These are phyloP conservation scores for Arabidopsis hybrid DNA, from an alignment of 441 rosid species.

Conservation along the genomic window DNA sequence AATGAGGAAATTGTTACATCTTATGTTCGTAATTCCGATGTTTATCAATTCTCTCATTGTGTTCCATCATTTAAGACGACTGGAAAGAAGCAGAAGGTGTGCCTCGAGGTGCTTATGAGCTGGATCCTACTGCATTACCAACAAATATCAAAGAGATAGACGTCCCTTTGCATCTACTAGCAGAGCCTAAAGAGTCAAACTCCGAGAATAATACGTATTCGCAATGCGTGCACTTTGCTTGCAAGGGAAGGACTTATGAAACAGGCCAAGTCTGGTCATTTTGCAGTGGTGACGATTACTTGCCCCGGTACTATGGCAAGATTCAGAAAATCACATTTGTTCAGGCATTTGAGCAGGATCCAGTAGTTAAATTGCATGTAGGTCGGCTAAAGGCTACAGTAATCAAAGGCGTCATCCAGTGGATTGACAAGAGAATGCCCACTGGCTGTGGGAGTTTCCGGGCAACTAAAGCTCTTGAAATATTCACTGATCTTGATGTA, in stretches of 20 bases:
- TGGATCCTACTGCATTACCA: slow-evolving; percentile 23
- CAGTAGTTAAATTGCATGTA: slow-evolving; percentile 54
- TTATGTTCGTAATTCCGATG: slow-evolving; percentile 24
- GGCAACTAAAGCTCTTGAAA: slow-evolving; percentile 36
- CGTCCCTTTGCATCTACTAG: slow-evolving; percentile 46
- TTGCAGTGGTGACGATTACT: slow-evolving; percentile 74
- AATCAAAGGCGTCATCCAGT: slow-evolving; percentile 42
- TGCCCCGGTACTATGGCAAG: slow-evolving; percentile 78
- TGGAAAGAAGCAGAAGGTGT: slow-evolving; percentile 55
- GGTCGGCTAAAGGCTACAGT: slow-evolving; percentile 54
- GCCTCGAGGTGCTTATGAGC: slow-evolving; percentile 42
- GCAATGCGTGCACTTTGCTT: slow-evolving; percentile 51
- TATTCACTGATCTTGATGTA: slow-evolving; percentile 49
- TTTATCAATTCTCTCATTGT: slow-evolving; percentile 55
- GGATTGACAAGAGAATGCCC: slow-evolving; percentile 65
- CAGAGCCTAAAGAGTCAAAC: slow-evolving; percentile 18
- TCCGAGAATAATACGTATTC: not conserved
- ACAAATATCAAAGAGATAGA: slow-evolving; percentile 52
- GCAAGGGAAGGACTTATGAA: slow-evolving; percentile 53
- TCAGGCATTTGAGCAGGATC: slow-evolving; percentile 36
- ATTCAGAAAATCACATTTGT: slow-evolving; percentile 47
- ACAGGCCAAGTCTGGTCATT: slow-evolving; percentile 68
- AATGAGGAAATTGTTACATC: slow-evolving; percentile 16
- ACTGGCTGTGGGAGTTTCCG: slow-evolving; percentile 69
- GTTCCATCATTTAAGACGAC: slow-evolving; percentile 55